phyloP scores from a whole-genome alignment of 2,329 filamentous ascomycete species.

The Epichloe brachyelytri region DNA sequence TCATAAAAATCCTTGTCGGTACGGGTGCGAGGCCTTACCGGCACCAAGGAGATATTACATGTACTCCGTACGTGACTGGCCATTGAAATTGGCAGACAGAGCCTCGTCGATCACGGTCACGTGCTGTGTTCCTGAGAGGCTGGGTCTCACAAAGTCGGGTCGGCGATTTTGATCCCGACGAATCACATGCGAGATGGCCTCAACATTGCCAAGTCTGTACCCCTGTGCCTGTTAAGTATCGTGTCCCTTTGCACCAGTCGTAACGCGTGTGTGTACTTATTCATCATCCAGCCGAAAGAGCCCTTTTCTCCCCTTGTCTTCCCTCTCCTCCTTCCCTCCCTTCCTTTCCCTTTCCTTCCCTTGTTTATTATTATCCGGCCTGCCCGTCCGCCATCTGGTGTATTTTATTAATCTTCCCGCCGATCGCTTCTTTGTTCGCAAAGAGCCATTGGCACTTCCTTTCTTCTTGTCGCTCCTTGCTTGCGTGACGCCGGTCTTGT shows the following conservation, averaged over 20 bases:
- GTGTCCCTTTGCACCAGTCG: background rate
- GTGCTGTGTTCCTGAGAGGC: constrained; percentile 1
- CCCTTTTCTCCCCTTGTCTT: constrained; percentile 6
- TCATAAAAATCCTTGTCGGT: too few relatives aligned
- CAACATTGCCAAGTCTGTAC: too few relatives aligned
- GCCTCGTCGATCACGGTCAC: constrained; percentile 1
- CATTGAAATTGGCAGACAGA: too few relatives aligned
- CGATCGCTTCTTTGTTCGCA: background rate
- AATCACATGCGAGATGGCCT: constrained; percentile 19
- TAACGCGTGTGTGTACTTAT: background rate
- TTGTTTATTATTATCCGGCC: constrained; percentile 14
- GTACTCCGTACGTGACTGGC: too few relatives aligned
- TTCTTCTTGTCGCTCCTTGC: constrained; percentile 25
- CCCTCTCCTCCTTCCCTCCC: constrained; percentile 8
- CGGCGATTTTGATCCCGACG: constrained; percentile 8
- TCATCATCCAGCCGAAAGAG: background rate
- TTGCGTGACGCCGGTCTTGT: constrained; percentile 5
- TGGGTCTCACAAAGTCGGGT: background rate
- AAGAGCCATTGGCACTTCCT: constrained; percentile 9
- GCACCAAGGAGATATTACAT: too few relatives aligned
- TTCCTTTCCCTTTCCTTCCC: constrained; percentile 7
- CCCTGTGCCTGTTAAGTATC: background rate
- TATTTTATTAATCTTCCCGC: constrained; percentile 11
- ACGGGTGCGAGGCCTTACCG: too few relatives aligned
- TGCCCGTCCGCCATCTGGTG: background rate